phyloP scores from a whole-genome alignment of 1,139 yeast genomes.

The Geotrichum siamense region DNA sequence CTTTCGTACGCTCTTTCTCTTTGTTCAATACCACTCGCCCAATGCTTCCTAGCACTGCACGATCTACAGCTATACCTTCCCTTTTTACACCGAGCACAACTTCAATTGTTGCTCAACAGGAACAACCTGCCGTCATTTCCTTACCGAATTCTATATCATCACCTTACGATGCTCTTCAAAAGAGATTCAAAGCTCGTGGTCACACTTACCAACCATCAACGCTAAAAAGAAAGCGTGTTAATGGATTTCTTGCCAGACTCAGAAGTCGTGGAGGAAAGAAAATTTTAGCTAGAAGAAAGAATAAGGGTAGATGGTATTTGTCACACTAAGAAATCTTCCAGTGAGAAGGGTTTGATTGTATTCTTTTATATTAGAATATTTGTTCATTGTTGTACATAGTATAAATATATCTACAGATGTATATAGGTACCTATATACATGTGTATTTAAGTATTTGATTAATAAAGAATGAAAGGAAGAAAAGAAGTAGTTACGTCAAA shows the following conservation, averaged over 20 bases:
- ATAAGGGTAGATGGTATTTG: slow-evolving; percentile 91
- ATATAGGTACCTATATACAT: no score
- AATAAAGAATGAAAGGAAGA: no score
- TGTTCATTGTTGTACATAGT: no score
- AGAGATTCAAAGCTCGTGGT: slow-evolving; percentile 82
- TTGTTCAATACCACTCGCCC: slow-evolving; percentile 2
- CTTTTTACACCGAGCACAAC: slow-evolving; percentile 19
- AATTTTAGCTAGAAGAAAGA: slow-evolving; percentile 67
- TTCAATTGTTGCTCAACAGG: slow-evolving; percentile 17
- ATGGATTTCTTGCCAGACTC: slow-evolving; percentile 88
- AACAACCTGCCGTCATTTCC: slow-evolving; percentile 14
- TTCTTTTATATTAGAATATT: no score
- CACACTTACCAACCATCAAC: slow-evolving; percentile 93
- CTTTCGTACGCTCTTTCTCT: slow-evolving; percentile 18
- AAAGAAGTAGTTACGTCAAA: no score
- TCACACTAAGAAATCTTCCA: slow-evolving; percentile 48
- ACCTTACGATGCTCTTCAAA: slow-evolving; percentile 34
- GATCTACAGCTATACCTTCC: slow-evolving; percentile 7
- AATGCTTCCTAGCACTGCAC: slow-evolving; percentile 1
- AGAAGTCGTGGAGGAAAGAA: slow-evolving; percentile 73
- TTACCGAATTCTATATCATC: slow-evolving; percentile 21
- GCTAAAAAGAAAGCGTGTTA: slow-evolving; percentile 77
- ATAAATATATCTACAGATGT: no score
- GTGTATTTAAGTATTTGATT: no score
- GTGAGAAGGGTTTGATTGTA: no score